Conservation (phyloP, 2,329 filamentous ascomycete genomes). For the Fusarium devonianum region DNA sequence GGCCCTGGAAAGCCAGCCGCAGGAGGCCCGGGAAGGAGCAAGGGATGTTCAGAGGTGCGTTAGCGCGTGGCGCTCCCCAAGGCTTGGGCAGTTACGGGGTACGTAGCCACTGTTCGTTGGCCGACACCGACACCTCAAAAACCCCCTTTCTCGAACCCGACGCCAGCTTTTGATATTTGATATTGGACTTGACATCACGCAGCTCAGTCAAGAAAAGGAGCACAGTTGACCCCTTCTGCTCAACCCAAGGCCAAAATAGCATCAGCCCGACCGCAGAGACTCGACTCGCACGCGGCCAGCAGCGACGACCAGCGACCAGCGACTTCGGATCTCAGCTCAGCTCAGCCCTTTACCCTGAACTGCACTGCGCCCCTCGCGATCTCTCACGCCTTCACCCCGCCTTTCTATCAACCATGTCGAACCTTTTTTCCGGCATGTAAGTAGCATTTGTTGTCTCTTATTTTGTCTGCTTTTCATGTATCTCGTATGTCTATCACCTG, state of each 20-base stretch:
- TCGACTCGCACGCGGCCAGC: constrained; percentile 5
- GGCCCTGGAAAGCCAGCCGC: constrained; percentile 29
- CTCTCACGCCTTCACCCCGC: constrained; percentile 34
- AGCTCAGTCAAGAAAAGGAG: constrained; percentile 3
- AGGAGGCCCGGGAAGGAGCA: constrained; percentile 18
- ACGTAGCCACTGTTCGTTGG: constrained; percentile 36
- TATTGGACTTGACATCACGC: constrained; percentile 31
- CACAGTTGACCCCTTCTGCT: neutral
- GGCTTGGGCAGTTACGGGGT: constrained; percentile 35
- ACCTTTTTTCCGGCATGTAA: constrained; percentile 69
- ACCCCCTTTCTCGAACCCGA: constrained; percentile 40
- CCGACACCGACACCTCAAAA: constrained; percentile 40
- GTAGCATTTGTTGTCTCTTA: constrained; percentile 43
- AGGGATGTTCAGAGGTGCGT: constrained; percentile 22
- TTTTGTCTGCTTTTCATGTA: neutral
- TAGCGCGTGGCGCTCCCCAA: constrained; percentile 37
- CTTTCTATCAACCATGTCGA: constrained; percentile 58
- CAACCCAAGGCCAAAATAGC: neutral
- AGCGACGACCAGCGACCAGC: neutral
- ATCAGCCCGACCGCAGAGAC: neutral
- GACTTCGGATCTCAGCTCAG: constrained; percentile 5
- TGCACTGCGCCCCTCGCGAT: constrained; percentile 17
- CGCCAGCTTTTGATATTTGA: constrained; percentile 31
- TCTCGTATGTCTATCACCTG: neutral
- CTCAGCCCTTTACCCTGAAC: constrained; percentile 1